phyloP scores from a whole-genome alignment of 2,329 filamentous ascomycete species.

The Pseudogymnoascus sp. region DNA sequence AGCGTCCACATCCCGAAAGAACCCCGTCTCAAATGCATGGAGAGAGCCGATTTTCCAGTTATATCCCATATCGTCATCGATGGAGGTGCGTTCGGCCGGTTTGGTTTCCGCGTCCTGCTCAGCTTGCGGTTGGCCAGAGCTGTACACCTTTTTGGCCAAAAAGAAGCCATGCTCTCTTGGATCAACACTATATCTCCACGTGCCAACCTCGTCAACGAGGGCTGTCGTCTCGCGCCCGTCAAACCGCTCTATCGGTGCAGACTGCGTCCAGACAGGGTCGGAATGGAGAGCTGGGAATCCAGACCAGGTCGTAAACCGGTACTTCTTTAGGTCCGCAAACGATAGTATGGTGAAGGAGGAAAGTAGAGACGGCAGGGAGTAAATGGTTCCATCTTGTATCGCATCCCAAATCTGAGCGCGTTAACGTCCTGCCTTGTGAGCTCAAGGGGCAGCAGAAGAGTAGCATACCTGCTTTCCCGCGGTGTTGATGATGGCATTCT shows the following conservation, averaged over 20 bases:
- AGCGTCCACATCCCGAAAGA: constrained; percentile 67
- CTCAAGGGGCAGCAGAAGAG: constrained; percentile 16
- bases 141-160: constrained; percentile 68
- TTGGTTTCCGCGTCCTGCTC: constrained; percentile 37
- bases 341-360: constrained; percentile 84
- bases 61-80: constrained; percentile 48
- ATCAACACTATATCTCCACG: constrained; percentile 79
- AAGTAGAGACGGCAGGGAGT: constrained; percentile 85
- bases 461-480: constrained; percentile 65
- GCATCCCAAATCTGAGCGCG: constrained; percentile 82
- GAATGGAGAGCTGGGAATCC: constrained; percentile 91
- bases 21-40: constrained; percentile 73
- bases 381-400: constrained; percentile 92
- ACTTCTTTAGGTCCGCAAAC: constrained; percentile 94
- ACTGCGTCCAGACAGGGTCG: constrained; percentile 70
- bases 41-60: constrained; percentile 73
- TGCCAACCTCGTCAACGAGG: constrained; percentile 75
- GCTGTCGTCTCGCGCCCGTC: constrained; percentile 63
- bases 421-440: constrained; percentile 13
- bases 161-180: constrained; percentile 89
- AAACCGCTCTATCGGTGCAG: constrained; percentile 45
- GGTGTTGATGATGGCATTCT: constrained; percentile 66
- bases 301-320: constrained; percentile 97
- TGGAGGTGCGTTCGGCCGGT: constrained; percentile 39
- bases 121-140: constrained; percentile 17